These are phyloP conservation scores for Bauhinia variegata DNA, from an alignment of 306 rosid genomes.

Conservation along the genomic window DNA sequence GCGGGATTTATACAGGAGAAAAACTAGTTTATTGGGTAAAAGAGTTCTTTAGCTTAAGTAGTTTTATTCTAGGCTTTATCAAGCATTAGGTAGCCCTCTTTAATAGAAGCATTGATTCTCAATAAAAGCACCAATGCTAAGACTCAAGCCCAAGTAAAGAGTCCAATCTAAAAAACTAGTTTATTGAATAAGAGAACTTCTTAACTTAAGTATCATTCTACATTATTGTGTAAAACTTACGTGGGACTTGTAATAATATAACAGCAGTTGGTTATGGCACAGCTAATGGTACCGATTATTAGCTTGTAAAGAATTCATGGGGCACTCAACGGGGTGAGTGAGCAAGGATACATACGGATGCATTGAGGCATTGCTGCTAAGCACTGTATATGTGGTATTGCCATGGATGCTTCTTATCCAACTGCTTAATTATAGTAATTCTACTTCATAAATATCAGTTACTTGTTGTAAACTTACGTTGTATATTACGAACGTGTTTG, in stretches of 20 bases:
- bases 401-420: not conserved
- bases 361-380: not conserved
- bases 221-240: too few species aligned
- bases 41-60: too few species aligned
- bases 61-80: too few species aligned
- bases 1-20: conserved; percentile 10
- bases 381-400: conserved; percentile 9
- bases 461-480: not conserved
- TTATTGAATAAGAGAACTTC: too few species aligned
- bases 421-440: too few species aligned
- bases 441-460: not conserved
- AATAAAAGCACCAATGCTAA: too few species aligned
- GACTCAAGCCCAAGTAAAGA: too few species aligned
- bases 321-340: conserved; percentile 19
- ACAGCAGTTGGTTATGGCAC: conserved; percentile 1
- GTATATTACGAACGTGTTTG: not conserved
- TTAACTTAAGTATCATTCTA: too few species aligned
- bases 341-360: conserved; percentile 14
- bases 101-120: too few species aligned
- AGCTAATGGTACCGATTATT: not conserved
- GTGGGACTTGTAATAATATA: conserved; percentile 16
- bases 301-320: conserved; percentile 12
- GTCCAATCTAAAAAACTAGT: too few species aligned
- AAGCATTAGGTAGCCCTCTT: too few species aligned
- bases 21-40: too few species aligned